Conservation (phyloP, 192 early-diverging fungal species). For the Backusella parvicylindrica region DNA sequence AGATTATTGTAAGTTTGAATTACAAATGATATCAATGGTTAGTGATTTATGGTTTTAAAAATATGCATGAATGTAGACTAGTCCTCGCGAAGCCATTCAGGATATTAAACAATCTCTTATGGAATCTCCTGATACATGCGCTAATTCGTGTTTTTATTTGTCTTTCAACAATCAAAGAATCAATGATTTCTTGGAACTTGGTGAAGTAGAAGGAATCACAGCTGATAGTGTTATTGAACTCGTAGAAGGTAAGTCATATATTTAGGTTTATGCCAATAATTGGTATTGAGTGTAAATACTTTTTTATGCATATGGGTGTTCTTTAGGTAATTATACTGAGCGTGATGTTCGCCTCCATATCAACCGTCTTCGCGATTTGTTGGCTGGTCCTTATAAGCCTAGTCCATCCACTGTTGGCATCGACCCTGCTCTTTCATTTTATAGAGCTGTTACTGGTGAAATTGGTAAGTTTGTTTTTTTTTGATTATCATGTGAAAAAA, state of each 20-base stretch:
- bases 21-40: not conserved
- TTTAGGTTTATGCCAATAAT: not conserved
- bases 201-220: slow-evolving; percentile 66
- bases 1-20: slow-evolving; percentile 44
- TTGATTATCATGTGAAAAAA: not conserved
- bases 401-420: slow-evolving; percentile 52
- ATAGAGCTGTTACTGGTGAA: slow-evolving; percentile 56
- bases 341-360: slow-evolving; percentile 91
- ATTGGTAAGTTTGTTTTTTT: slow-evolving; percentile 44
- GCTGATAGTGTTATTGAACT: slow-evolving; percentile 63
- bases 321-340: slow-evolving; percentile 81
- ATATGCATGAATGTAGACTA: slow-evolving; percentile 43
- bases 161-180: slow-evolving; percentile 67
- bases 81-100: slow-evolving; percentile 72
- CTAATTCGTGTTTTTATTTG: slow-evolving; percentile 91
- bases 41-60: not conserved
- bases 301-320: not conserved
- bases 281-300: not conserved
- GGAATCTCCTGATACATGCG: slow-evolving; percentile 81
- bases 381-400: slow-evolving; percentile 70
- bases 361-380: slow-evolving; percentile 80
- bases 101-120: slow-evolving; percentile 86
- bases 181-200: slow-evolving; percentile 72
- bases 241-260: slow-evolving; percentile 54
- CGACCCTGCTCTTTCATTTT: slow-evolving; percentile 74